Evolutionary conservation across 2,329 filamentous ascomycete genomes (phyloP).

Genomic region (Scytalidium sp.): DNA sequence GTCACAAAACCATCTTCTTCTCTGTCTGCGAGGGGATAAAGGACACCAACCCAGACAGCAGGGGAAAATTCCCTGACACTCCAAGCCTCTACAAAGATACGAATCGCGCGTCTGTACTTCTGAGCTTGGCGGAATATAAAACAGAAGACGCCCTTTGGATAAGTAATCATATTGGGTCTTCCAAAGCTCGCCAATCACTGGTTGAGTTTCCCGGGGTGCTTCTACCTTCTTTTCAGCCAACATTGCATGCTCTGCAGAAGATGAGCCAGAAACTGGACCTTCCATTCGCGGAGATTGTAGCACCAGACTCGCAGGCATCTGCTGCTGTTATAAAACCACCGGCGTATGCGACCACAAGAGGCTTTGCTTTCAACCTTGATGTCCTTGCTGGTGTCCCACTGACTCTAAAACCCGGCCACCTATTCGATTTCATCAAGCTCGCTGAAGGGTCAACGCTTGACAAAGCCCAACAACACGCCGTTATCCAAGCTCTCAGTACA

Average conservation of each 20-base stretch:
- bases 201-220: slow-evolving; percentile 62
- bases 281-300: slow-evolving; percentile 48
- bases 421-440: slow-evolving; percentile 29
- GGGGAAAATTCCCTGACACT: slow-evolving; percentile 3
- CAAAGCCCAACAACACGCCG: slow-evolving; percentile 43
- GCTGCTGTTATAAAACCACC: slow-evolving; percentile 40
- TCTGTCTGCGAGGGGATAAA: slow-evolving; percentile 31
- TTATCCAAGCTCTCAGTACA: slow-evolving; percentile 50
- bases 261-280: slow-evolving; percentile 42
- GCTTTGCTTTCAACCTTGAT: slow-evolving; percentile 47
- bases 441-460: slow-evolving; percentile 42
- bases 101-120: slow-evolving; percentile 23
- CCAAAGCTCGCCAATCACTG: slow-evolving; percentile 30
- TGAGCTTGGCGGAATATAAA: slow-evolving; percentile 26
- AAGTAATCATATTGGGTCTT: slow-evolving; percentile 10
- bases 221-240: slow-evolving; percentile 55
- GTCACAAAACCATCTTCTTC: slow-evolving; percentile 37
- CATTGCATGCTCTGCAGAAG: slow-evolving; percentile 51
- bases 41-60: slow-evolving; percentile 12
- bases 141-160: slow-evolving; percentile 18
- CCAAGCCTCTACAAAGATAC: slow-evolving; percentile 23
- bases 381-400: slow-evolving; percentile 18
- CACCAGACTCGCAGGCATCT: slow-evolving; percentile 23
- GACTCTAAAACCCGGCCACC: slow-evolving; percentile 22
- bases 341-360: slow-evolving; percentile 43